Percentiles rank a stretch among this genome's conserved stretches.
These are phyloP conservation scores for Lactarius deliciosus DNA, from an alignment of 768 basidiomycete genomes.

Conservation along the genomic window DNA sequence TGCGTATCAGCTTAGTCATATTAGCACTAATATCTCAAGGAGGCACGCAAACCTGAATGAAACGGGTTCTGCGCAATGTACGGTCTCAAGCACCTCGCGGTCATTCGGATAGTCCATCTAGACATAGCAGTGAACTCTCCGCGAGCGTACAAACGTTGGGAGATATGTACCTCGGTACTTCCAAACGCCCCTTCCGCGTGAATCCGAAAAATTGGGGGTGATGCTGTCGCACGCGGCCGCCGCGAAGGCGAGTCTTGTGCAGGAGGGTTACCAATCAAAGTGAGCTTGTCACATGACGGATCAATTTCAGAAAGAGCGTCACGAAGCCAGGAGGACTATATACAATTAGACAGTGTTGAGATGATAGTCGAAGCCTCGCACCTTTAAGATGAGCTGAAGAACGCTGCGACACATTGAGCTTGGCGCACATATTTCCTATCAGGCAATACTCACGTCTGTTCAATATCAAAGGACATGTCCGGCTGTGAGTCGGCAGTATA, in stretches of 20 bases:
- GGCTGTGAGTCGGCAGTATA: slow-evolving; percentile 80
- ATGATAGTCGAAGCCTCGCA: slow-evolving; percentile 72
- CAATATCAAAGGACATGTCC: slow-evolving; percentile 74
- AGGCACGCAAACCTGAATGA: slow-evolving; percentile 60
- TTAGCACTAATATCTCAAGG: background rate
- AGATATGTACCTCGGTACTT: slow-evolving; percentile 66
- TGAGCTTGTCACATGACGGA: slow-evolving; percentile 80
- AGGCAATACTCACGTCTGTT: slow-evolving; percentile 49
- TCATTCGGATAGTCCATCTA: slow-evolving; percentile 98
- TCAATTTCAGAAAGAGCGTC: slow-evolving; percentile 92
- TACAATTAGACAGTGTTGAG: background rate
- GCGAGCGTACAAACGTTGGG: background rate
- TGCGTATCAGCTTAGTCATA: slow-evolving; percentile 35
- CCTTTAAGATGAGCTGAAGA: slow-evolving; percentile 44
- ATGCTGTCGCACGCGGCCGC: slow-evolving; percentile 31
- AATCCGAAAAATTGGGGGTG: slow-evolving; percentile 74
- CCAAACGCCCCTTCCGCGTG: slow-evolving; percentile 82
- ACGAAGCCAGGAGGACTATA: slow-evolving; percentile 87
- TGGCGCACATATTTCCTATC: slow-evolving; percentile 12
- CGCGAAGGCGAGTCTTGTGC: slow-evolving; percentile 25
- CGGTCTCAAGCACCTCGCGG: slow-evolving; percentile 84
- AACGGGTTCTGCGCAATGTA: slow-evolving; percentile 71
- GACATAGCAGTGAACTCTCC: background rate
- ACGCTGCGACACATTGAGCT: slow-evolving; percentile 14
- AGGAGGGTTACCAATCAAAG: slow-evolving; percentile 73